These are phyloP conservation scores for Fistulina hepatica DNA, from an alignment of 1,284 basidiomycete species.

Conservation along the genomic window DNA sequence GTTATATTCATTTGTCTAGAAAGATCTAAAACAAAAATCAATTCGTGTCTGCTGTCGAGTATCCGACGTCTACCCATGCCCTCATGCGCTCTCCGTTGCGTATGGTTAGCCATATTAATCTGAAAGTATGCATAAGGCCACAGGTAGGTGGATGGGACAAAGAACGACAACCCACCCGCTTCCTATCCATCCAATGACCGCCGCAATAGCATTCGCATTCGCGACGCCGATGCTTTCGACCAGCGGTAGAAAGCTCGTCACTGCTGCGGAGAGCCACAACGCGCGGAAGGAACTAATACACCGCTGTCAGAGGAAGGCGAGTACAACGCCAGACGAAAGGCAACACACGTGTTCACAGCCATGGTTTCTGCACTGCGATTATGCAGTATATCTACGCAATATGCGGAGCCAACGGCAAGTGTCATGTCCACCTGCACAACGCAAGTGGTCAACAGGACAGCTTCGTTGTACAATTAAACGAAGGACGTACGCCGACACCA, in stretches of 20 bases:
- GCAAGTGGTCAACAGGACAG: conserved; percentile 17
- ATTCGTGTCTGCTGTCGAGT: too few species aligned
- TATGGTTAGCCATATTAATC: too few species aligned
- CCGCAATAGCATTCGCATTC: conserved; percentile 7
- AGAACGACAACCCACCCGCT: conserved; percentile 1
- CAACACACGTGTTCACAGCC: conserved; percentile 17
- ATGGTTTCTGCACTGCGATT: conserved; percentile 28
- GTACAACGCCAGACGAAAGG: neutral
- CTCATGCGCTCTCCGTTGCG: too few species aligned
- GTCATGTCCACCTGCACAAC: conserved; percentile 16
- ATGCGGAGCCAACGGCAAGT: conserved; percentile 16
- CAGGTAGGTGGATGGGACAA: too few species aligned
- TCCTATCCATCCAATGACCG: conserved; percentile 10
- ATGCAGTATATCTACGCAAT: conserved; percentile 22
- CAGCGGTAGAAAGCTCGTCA: conserved; percentile 15
- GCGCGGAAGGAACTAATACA: too few species aligned
- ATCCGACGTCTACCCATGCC: too few species aligned
- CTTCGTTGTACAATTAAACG: conserved; percentile 15
- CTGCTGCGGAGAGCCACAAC: conserved; percentile 12
- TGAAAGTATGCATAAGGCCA: too few species aligned
- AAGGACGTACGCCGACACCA: conserved; percentile 19
- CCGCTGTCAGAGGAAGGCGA: conserved; percentile 3
- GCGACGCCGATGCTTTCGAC: conserved; percentile 13
- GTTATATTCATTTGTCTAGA: too few species aligned
- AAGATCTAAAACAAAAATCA: too few species aligned